phyloP scores from a whole-genome alignment of 2,329 filamentous ascomycete species.

The Fusarium incarnatum region DNA sequence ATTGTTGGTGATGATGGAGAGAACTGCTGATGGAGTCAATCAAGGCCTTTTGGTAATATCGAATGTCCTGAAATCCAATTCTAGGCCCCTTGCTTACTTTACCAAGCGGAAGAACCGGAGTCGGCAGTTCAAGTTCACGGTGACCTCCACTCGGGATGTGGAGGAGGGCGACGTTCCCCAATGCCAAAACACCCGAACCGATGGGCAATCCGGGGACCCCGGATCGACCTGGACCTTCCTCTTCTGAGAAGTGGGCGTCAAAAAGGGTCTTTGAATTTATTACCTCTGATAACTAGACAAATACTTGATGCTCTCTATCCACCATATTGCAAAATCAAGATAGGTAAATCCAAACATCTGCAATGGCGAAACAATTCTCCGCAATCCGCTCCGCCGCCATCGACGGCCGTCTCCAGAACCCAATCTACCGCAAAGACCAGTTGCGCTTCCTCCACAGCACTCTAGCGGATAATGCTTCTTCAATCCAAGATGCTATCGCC shows the following conservation, averaged over 20 bases:
- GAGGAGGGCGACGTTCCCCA: neutral
- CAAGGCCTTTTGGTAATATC: neutral
- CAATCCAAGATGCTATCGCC: slow-evolving; percentile 37
- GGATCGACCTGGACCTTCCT: neutral
- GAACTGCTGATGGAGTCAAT: neutral
- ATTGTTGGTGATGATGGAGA: too few relatives aligned
- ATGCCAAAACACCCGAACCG: slow-evolving; percentile 16
- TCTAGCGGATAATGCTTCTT: slow-evolving; percentile 12
- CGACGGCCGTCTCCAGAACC: slow-evolving; percentile 37
- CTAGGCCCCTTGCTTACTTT: neutral
- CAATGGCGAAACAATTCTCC: slow-evolving; percentile 36
- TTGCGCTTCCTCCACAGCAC: slow-evolving; percentile 26
- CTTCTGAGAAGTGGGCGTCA: neutral
- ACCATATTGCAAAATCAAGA: neutral
- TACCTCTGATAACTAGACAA: neutral
- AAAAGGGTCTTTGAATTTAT: neutral
- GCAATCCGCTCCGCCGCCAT: slow-evolving; percentile 34
- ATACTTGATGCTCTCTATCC: neutral
- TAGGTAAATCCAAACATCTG: neutral
- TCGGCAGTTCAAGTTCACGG: neutral
- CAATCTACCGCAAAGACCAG: slow-evolving; percentile 39
- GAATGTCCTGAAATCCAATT: neutral
- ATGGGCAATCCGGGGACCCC: slow-evolving; percentile 16
- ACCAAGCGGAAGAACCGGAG: neutral
- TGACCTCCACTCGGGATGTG: slow-evolving; percentile 36